Conservation (phyloP, 2,329 filamentous ascomycete species). For the Pezicula carpinea region DNA sequence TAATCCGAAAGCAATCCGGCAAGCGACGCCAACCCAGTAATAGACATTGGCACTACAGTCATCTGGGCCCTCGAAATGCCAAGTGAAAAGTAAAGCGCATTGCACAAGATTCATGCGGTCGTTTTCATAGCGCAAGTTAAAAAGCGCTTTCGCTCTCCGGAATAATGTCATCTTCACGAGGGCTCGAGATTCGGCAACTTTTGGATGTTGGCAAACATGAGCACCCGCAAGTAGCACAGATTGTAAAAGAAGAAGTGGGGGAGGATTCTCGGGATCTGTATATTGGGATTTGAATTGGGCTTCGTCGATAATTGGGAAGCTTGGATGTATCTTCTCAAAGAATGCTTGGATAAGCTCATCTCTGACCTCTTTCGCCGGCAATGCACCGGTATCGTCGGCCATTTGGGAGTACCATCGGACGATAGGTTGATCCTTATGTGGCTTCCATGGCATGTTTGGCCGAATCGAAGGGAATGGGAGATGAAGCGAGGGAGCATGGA, state of each 20-base stretch:
- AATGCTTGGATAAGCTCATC: slow-evolving; percentile 21
- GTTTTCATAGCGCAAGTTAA: slow-evolving; percentile 24
- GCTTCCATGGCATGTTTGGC: slow-evolving; percentile 14
- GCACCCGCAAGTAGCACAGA: slow-evolving; percentile 25
- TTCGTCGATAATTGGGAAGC: slow-evolving; percentile 20
- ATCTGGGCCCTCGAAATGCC: slow-evolving; percentile 22
- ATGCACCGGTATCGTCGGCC: slow-evolving; percentile 8
- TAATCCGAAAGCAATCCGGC: slow-evolving; percentile 25
- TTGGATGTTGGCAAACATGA: slow-evolving; percentile 21
- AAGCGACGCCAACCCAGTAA: slow-evolving; percentile 25
- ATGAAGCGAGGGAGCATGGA: slow-evolving; percentile 9
- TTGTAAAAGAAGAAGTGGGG: slow-evolving; percentile 26
- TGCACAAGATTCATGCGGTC: slow-evolving; percentile 24
- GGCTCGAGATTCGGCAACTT: slow-evolving; percentile 16
- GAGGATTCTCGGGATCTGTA: slow-evolving; percentile 13
- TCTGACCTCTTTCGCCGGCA: slow-evolving; percentile 18
- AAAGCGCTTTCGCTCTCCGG: slow-evolving; percentile 22
- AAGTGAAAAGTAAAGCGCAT: slow-evolving; percentile 25
- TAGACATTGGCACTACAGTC: slow-evolving; percentile 19
- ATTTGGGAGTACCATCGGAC: slow-evolving; percentile 6
- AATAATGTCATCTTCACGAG: slow-evolving; percentile 22
- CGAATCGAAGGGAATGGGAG: slow-evolving; percentile 16
- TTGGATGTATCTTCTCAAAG: slow-evolving; percentile 21
- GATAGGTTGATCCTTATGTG: slow-evolving; percentile 9
- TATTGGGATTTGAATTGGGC: slow-evolving; percentile 15